Percentiles rank a stretch among this genome's conserved stretches.
Conservation (phyloP, 1,284 basidiomycete genomes). For the Boletellus dicymbophilus region DNA sequence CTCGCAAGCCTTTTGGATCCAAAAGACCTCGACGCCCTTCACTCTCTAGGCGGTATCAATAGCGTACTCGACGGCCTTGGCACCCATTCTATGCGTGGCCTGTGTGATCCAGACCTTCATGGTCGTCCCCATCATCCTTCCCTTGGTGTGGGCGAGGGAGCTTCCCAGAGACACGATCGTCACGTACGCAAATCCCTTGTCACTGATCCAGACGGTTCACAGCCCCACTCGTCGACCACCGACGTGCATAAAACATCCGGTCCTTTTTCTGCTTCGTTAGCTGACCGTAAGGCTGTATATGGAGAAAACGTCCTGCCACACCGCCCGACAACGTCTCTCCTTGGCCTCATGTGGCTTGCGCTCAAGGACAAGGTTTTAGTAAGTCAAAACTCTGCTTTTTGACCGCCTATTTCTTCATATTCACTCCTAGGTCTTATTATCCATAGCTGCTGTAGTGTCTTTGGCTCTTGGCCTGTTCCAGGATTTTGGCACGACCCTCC, state of each 20-base stretch:
- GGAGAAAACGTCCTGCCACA: conserved; percentile 84
- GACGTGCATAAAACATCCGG: conserved; percentile 9
- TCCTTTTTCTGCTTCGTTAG: conserved; percentile 56
- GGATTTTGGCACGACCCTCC: conserved; percentile 77
- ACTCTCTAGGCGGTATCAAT: conserved; percentile 72
- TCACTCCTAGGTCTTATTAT: conserved; percentile 72
- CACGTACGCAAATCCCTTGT: not conserved
- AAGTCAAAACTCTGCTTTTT: conserved; percentile 32
- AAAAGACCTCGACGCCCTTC: conserved; percentile 72
- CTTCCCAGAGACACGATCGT: conserved; percentile 44
- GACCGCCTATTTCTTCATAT: conserved; percentile 2
- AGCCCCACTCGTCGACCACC: conserved; percentile 41
- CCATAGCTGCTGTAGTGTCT: conserved; percentile 90
- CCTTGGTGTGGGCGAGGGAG: conserved; percentile 37
- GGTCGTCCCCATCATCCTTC: conserved; percentile 11
- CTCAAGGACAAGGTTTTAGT: conserved; percentile 96
- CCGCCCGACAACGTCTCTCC: conserved; percentile 77
- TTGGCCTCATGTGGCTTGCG: conserved; percentile 91
- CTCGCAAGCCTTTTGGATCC: conserved; percentile 92
- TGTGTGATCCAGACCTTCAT: conserved; percentile 26
- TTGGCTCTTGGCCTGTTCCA: conserved; percentile 94
- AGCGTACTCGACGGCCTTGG: conserved; percentile 78
- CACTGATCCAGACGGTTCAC: conserved; percentile 31
- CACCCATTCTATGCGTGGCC: conserved; percentile 62
- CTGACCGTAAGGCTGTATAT: conserved; percentile 74